Evolutionary conservation across 202 grass and related monocot genomes (phyloP), one percentile per base, ranked within the genome.

Genomic region (Schoenoplectus tabernaemontani): DNA sequence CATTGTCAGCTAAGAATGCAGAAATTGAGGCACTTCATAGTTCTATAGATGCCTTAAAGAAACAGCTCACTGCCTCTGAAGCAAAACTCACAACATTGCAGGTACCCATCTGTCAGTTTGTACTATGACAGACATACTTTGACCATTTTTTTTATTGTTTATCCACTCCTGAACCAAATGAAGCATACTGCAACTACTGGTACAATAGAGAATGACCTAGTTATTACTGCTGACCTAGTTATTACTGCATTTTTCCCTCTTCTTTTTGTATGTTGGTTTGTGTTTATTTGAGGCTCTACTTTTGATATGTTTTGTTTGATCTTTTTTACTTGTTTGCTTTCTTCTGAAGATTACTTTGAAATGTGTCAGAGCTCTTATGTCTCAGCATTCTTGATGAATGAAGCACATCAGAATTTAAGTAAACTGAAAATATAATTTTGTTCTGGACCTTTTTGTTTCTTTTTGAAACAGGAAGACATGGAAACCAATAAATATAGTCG

Each of bases 41-140:
- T 81, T 99, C 91, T 53, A 83, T 92, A 85, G 91, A 98, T 62
- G 81, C 87, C 84, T 84, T 93, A 88, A 98, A 95, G 86, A 98
- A 86, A 80, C 86, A 90, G 72, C 78, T 88, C 74, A 51, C 84
- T 76, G 79, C 86, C 85, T 86, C 89, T 54, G 96, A 98, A 89
- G 80, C 83, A 83, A 98, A 89, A 69, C 75, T 98, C 11, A 20
- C 83, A 77, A 82, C 63, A 68, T 86, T 99, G 59, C 80, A 99
- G 96, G 96, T 99, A 78, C 70, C 39, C 3, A 75, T 34, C 47
- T 75, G 71, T 36, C 56, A 80, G 63, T 65, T 53, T 66, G 59
- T 64, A 53, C 28, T 56, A 15, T 75, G 19, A 37, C 2, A 4
- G 59, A 10, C 30, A 34, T 75, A 37, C 24, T 10, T 48, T 66